Percentiles rank a stretch among this genome's conserved stretches.
phyloP scores from a whole-genome alignment of 1,284 basidiomycete species.

The Microbotryum lychnidis-dioicae region DNA sequence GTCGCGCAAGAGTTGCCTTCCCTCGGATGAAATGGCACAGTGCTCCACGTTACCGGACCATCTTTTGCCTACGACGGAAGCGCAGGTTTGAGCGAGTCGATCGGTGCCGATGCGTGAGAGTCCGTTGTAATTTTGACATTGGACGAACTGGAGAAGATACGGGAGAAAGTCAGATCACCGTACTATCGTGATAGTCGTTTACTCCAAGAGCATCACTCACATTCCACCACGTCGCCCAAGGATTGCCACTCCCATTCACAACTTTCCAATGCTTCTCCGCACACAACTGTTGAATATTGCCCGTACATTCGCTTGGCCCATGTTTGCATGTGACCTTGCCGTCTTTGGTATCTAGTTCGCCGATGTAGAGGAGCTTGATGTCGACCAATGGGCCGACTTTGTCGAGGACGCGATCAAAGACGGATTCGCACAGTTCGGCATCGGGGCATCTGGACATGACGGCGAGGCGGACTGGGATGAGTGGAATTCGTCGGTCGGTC shows the following conservation, averaged over 20 bases:
- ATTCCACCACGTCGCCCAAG: constrained; percentile 24
- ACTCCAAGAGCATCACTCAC: not conserved
- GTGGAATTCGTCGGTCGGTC: not conserved
- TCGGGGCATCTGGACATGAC: constrained; percentile 29
- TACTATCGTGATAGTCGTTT: too few relatives aligned
- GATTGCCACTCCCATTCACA: constrained; percentile 1
- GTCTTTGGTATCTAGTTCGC: constrained; percentile 7
- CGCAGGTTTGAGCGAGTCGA: constrained; percentile 26
- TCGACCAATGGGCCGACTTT: constrained; percentile 17
- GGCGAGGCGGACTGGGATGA: constrained; percentile 7
- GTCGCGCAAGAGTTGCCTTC: constrained; percentile 12
- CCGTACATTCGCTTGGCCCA: constrained; percentile 31
- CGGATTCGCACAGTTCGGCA: constrained; percentile 12
- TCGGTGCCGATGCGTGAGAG: constrained; percentile 27
- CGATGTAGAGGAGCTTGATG: constrained; percentile 26
- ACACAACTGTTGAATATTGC: constrained; percentile 36
- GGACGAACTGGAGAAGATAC: constrained; percentile 15
- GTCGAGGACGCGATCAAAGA: constrained; percentile 10
- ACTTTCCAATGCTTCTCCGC: constrained; percentile 14
- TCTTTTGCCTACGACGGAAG: constrained; percentile 25
- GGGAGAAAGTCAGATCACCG: too few relatives aligned
- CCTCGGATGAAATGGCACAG: constrained; percentile 24
- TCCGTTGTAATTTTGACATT: constrained; percentile 30
- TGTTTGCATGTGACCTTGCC: constrained; percentile 31
- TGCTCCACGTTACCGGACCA: constrained; percentile 9